Evolutionary conservation across 441 rosid species (phyloP).

Genomic region (Euphorbia corollata): DNA sequence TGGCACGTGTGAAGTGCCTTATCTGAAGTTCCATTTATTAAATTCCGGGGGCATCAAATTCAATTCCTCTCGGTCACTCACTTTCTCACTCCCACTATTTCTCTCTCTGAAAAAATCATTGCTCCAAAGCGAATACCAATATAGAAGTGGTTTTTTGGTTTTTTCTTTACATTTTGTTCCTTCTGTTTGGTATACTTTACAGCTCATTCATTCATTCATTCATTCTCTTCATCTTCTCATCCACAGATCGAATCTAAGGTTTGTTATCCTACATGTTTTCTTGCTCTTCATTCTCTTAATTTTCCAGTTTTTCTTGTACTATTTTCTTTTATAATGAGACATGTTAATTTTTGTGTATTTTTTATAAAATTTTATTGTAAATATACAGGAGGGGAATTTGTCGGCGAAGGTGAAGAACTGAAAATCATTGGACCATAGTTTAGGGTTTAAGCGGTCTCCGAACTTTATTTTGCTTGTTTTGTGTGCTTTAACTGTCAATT

Average conservation of each 20-base stretch:
- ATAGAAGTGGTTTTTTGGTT: neutral
- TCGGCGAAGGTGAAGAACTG: constrained; percentile 2
- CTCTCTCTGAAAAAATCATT: constrained; percentile 8
- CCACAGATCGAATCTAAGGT: constrained; percentile 34
- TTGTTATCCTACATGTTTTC: constrained; percentile 13
- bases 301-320: neutral
- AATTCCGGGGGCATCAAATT: constrained; percentile 19
- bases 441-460: constrained; percentile 8
- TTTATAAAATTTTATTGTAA: neutral
- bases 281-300: neutral
- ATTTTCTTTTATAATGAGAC: neutral
- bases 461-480: neutral
- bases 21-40: constrained; percentile 20
- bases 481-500: neutral
- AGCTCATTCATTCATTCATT: constrained; percentile 28
- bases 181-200: constrained; percentile 22
- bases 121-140: neutral
- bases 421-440: neutral
- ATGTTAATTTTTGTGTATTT: neutral
- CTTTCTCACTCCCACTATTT: neutral
- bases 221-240: constrained; percentile 20
- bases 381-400: neutral
- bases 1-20: constrained; percentile 44
- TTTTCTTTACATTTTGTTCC: constrained; percentile 14
- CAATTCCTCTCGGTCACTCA: neutral